Evolutionary conservation across 495 filamentous ascomycete genomes (phyloP).

Genomic region (Penicillium herquei): DNA sequence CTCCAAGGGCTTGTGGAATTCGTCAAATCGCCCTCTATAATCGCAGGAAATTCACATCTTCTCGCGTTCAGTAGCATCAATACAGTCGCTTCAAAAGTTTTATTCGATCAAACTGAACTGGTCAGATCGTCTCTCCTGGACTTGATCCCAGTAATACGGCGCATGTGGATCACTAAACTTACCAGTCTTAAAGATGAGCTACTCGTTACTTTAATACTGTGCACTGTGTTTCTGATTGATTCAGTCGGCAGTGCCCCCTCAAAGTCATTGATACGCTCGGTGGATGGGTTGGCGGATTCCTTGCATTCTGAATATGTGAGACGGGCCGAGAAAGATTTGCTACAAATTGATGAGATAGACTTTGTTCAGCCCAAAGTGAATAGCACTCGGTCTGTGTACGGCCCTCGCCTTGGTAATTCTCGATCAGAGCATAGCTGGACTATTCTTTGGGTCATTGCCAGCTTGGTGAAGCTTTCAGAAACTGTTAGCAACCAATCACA

Average conservation of each 20-base stretch:
- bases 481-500: constrained; percentile 13
- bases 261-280: constrained; percentile 23
- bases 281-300: constrained; percentile 58
- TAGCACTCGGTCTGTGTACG: constrained; percentile 24
- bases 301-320: constrained; percentile 71
- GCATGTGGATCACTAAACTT: constrained; percentile 69
- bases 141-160: constrained; percentile 67
- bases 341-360: constrained; percentile 72
- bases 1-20: constrained; percentile 58
- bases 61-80: constrained; percentile 75
- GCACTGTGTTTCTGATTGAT: constrained; percentile 37
- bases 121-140: constrained; percentile 54
- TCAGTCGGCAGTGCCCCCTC: constrained; percentile 25
- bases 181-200: constrained; percentile 65
- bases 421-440: constrained; percentile 52
- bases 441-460: constrained; percentile 40
- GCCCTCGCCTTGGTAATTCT: constrained; percentile 40
- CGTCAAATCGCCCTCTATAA: constrained; percentile 55
- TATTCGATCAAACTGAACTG: constrained; percentile 66
- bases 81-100: constrained; percentile 58
- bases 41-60: constrained; percentile 62
- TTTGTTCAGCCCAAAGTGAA: constrained; percentile 42
- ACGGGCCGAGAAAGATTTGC: constrained; percentile 66
- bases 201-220: constrained; percentile 66
- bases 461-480: constrained; percentile 32